A percentile compares a stretch with the other conserved stretches of the same genome.
phyloP scores from a whole-genome alignment of 73 alveolate genomes.

The Durusdinium trenchii region DNA sequence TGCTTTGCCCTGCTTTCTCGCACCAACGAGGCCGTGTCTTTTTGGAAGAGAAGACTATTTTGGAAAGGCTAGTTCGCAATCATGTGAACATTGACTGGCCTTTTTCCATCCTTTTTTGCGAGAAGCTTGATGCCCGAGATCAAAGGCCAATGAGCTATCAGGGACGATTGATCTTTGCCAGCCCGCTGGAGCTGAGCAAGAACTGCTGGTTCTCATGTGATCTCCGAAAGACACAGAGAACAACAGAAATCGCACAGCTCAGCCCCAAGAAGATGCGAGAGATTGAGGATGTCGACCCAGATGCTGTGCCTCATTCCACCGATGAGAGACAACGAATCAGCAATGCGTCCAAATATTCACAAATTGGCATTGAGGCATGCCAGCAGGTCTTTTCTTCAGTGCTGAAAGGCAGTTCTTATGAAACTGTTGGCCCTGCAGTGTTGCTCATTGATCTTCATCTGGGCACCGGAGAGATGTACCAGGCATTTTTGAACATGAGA shows the following conservation, averaged over 20 bases:
- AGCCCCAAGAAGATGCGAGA: not conserved
- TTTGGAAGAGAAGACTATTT: not conserved
- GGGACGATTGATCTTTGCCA: not conserved
- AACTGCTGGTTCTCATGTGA: not conserved
- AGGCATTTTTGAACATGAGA: not conserved
- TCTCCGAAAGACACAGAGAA: not conserved
- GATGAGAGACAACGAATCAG: not conserved
- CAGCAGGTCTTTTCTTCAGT: not conserved
- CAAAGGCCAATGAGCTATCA: not conserved
- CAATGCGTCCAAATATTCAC: not conserved
- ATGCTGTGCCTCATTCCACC: not conserved
- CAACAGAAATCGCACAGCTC: not conserved
- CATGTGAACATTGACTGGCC: not conserved
- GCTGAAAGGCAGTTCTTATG: not conserved
- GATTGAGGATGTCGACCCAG: not conserved
- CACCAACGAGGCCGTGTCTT: not conserved
- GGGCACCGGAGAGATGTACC: not conserved
- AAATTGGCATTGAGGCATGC: not conserved
- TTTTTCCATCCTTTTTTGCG: not conserved
- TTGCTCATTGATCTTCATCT: not conserved
- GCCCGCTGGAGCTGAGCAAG: not conserved
- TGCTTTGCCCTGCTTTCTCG: not conserved
- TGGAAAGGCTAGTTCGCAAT: not conserved
- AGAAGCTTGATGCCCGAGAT: not conserved
- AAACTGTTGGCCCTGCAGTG: not conserved